Evolutionary conservation across 2,329 filamentous ascomycete species (phyloP).

Genomic region (Hymenoscyphus albidus): DNA sequence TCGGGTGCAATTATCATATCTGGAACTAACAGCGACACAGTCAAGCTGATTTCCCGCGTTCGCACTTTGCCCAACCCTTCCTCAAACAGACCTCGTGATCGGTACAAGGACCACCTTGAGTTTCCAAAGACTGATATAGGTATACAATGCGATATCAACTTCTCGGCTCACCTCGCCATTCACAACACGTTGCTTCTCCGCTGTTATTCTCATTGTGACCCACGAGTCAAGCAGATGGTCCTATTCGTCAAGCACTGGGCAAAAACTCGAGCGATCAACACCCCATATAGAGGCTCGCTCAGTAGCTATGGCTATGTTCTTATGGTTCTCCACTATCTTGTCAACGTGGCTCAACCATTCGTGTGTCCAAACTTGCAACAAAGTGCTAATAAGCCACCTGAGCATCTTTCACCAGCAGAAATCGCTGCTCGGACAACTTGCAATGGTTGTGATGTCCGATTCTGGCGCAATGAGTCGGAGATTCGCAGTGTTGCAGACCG

Average conservation of each 20-base stretch:
- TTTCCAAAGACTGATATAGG: slow-evolving; percentile 73
- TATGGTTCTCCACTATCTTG: slow-evolving; percentile 87
- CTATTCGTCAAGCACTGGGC: slow-evolving; percentile 91
- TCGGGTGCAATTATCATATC: slow-evolving; percentile 26
- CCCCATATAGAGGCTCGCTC: slow-evolving; percentile 78
- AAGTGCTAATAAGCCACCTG: slow-evolving; percentile 43
- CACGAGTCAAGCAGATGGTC: slow-evolving; percentile 72
- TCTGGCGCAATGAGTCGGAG: slow-evolving; percentile 71
- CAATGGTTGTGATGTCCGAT: slow-evolving; percentile 67
- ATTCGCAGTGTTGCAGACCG: slow-evolving; percentile 58
- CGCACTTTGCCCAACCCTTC: slow-evolving; percentile 37
- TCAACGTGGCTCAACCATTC: slow-evolving; percentile 76
- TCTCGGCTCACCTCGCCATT: slow-evolving; percentile 76
- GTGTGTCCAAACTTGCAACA: slow-evolving; percentile 79
- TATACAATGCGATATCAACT: slow-evolving; percentile 92
- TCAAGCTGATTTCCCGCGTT: slow-evolving; percentile 25
- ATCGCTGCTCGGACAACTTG: slow-evolving; percentile 42
- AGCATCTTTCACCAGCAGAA: slow-evolving; percentile 41
- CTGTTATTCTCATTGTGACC: slow-evolving; percentile 77
- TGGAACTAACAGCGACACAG: slow-evolving; percentile 14
- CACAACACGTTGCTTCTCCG: slow-evolving; percentile 80
- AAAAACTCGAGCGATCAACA: slow-evolving; percentile 80
- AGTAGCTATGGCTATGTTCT: slow-evolving; percentile 89
- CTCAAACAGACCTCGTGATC: slow-evolving; percentile 50
- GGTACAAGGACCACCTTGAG: slow-evolving; percentile 61